These are phyloP conservation scores for Cercophora samala DNA, from an alignment of 495 filamentous ascomycete genomes.

Conservation along the genomic window DNA sequence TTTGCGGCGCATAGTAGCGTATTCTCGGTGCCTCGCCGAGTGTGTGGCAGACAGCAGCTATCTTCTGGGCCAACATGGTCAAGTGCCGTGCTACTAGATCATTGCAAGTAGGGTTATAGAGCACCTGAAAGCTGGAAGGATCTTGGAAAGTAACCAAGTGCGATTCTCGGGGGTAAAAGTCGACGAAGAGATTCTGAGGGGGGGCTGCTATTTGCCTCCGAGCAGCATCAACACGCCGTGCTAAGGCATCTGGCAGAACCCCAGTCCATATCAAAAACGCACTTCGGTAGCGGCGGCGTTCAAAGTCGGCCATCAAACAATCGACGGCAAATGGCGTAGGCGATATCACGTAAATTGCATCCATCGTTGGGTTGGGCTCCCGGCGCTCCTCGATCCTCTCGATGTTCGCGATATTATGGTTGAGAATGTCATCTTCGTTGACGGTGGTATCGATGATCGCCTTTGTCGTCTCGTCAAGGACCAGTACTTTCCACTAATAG, in stretches of 20 bases:
- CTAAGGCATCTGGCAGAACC: conserved; percentile 42
- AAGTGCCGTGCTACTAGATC: conserved; percentile 76
- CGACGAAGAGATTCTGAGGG: conserved; percentile 67
- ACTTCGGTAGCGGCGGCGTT: conserved; percentile 71
- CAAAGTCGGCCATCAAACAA: conserved; percentile 88
- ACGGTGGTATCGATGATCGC: conserved; percentile 82
- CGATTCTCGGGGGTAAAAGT: conserved; percentile 88
- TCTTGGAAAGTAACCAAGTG: conserved; percentile 87
- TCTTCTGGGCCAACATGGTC: conserved; percentile 81
- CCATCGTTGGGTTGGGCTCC: conserved; percentile 76
- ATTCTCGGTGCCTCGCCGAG: conserved; percentile 87
- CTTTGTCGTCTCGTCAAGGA: conserved; percentile 75
- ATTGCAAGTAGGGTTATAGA: conserved; percentile 90
- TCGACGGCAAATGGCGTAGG: conserved; percentile 83
- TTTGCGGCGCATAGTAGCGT: conserved; percentile 77
- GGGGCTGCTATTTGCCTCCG: conserved; percentile 69
- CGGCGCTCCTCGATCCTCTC: conserved; percentile 85
- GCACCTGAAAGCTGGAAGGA: conserved; percentile 87
- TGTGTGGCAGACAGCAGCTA: conserved; percentile 77
- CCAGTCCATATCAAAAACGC: conserved; percentile 78
- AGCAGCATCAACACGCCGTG: conserved; percentile 50
- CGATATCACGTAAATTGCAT: conserved; percentile 88
- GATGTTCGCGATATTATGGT: conserved; percentile 90
- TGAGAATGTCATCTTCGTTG: conserved; percentile 92
- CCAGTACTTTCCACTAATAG: conserved; percentile 95